phyloP scores from a whole-genome alignment of 306 rosid genomes.

The Macrotyloma uniflorum region DNA sequence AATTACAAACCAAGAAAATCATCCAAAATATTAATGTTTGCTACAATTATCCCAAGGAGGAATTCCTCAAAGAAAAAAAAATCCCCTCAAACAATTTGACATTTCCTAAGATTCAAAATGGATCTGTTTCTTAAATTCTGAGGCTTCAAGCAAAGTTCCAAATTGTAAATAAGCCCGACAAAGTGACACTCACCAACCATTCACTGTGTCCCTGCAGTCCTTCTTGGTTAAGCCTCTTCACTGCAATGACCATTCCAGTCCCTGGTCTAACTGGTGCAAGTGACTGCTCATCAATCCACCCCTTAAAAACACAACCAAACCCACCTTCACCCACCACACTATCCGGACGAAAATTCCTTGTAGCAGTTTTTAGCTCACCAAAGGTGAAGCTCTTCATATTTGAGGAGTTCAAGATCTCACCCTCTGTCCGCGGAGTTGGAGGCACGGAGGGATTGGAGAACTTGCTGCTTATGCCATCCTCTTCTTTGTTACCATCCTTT shows the following conservation, averaged over 20 bases:
- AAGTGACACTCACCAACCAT: constrained; percentile 88
- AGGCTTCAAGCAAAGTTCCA: constrained; percentile 15
- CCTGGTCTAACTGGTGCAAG: constrained; percentile 82
- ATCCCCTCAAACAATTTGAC: constrained; percentile 11
- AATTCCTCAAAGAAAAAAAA: neutral
- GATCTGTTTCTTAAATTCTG: constrained; percentile 8
- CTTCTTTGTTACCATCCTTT: constrained; percentile 42
- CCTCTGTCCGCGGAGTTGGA: constrained; percentile 85
- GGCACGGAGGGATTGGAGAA: constrained; percentile 58
- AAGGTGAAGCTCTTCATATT: constrained; percentile 76
- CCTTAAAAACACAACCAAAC: constrained; percentile 89
- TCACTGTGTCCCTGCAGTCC: constrained; percentile 96
- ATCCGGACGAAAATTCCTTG: constrained; percentile 95
- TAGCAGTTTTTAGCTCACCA: constrained; percentile 78
- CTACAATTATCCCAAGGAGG: constrained; percentile 6
- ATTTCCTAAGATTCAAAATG: constrained; percentile 17
- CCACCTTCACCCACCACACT: constrained; percentile 99
- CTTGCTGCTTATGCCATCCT: constrained; percentile 53
- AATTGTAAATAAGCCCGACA: neutral
- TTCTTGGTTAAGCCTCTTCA: constrained; percentile 93
- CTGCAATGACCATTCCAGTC: constrained; percentile 88
- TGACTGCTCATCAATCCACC: constrained; percentile 90
- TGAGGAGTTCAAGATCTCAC: constrained; percentile 83
- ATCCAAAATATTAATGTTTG: constrained; percentile 23
- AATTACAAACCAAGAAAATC: constrained; percentile 20